phyloP scores from a whole-genome alignment of 352 stramenopile species.

The Globisporangium paddicum region DNA sequence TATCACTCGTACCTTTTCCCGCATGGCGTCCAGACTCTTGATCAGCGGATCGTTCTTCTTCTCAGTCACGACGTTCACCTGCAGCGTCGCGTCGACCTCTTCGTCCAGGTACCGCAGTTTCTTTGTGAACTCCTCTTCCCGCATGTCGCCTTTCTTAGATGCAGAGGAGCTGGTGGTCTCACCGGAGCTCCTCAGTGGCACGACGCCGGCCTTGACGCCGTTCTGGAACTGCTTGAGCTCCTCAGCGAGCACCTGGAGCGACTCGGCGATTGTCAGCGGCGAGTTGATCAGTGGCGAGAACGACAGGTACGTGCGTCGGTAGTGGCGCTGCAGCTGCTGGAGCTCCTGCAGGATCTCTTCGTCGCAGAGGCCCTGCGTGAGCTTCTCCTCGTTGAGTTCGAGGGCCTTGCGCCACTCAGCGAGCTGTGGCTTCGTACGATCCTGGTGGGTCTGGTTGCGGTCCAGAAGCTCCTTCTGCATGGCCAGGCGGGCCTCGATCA shows the following conservation, averaged over 20 bases:
- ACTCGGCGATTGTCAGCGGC: slow-evolving; percentile 51
- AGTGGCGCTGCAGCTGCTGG: slow-evolving; percentile 57
- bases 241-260: slow-evolving; percentile 46
- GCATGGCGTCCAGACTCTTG: slow-evolving; percentile 59
- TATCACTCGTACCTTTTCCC: slow-evolving; percentile 42
- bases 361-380: slow-evolving; percentile 42
- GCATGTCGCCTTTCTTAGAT: slow-evolving; percentile 19
- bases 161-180: slow-evolving; percentile 3
- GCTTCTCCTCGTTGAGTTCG: slow-evolving; percentile 60
- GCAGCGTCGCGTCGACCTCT: slow-evolving; percentile 58
- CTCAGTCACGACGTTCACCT: slow-evolving; percentile 61
- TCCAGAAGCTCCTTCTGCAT: slow-evolving; percentile 70
- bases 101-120: slow-evolving; percentile 65
- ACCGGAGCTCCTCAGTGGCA: slow-evolving; percentile 23
- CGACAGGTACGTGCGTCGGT: slow-evolving; percentile 54
- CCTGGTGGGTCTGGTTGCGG: slow-evolving; percentile 63
- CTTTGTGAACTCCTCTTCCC: slow-evolving; percentile 42
- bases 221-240: slow-evolving; percentile 56
- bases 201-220: slow-evolving; percentile 36
- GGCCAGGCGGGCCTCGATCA: slow-evolving; percentile 47
- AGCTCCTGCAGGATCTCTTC: slow-evolving; percentile 58
- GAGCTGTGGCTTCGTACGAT: slow-evolving; percentile 58
- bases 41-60: slow-evolving; percentile 77
- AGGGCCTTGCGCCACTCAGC: slow-evolving; percentile 64
- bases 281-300: slow-evolving; percentile 57